Evolutionary conservation across 129 eudicot genomes (phyloP), one percentile per base, ranked within the genome.

Genomic region (Centella asiatica): DNA sequence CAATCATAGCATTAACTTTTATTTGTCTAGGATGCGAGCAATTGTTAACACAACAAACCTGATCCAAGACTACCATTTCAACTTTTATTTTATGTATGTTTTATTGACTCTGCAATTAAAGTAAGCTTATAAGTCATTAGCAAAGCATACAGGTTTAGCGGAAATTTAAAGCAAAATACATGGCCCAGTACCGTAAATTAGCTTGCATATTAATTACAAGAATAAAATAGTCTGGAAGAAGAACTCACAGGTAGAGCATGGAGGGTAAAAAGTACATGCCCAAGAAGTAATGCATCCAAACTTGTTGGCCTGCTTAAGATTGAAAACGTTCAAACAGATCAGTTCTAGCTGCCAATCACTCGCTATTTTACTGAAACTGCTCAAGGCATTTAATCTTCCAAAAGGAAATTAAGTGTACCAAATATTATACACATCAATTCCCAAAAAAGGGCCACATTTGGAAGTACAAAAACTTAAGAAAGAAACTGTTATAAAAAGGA

Each of bases 201-300:
- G 50, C 24, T 45, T 65, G 34, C 26, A 36, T 20, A 28, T 49
- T 13, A 23, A 42, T 6, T 18, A 23, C 14, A 44, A 26, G 50
- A 40, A 20, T 19, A 29, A 61, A 2, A 7, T 37, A 53, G 31
- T 54, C n/a, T 17, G 67, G 27, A 31, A 34, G 15, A 64, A 63
- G 54, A 64, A 84, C 99, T 87, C 71, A 92, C 99, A 60, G 99
- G 96, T 67, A 92, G 74, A 46, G 99, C 99, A 65, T 82, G 80
- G 37, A 87, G 88, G 25, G 81, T 76, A 59, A 92, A 60, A 23
- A 92, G 95, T 40, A 78, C 86, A 80, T 92, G 99, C 55, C 95
- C 94, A 52, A 92, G 90, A 74, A 92, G 71, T 57, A 69, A 40
- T 62, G 99, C 99, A 80, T 92, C 99, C 90, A 92, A 76, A 82